A percentile compares a stretch with the other conserved stretches of the same genome.
Evolutionary conservation across 2,329 filamentous ascomycete species (phyloP).

Genomic region (Penicillium decumbens): DNA sequence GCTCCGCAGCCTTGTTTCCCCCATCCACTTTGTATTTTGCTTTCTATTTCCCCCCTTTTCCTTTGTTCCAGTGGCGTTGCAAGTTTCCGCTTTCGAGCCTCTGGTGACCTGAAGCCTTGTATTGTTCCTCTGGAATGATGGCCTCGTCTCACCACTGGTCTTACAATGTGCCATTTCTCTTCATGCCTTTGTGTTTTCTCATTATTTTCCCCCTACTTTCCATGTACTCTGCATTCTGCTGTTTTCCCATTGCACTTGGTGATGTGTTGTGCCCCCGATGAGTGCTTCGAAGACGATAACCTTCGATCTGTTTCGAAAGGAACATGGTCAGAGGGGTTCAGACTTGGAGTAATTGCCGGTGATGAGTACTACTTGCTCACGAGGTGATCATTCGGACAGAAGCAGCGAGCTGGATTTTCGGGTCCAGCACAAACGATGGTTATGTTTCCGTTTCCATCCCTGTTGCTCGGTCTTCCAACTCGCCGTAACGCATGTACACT

Average conservation of each 20-base stretch:
- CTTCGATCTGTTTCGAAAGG: background rate
- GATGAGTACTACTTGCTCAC: no score
- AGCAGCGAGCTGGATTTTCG: background rate
- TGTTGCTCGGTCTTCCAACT: background rate
- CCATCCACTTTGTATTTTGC: constrained; percentile 7
- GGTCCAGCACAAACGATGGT: background rate
- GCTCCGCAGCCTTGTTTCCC: constrained; percentile 1
- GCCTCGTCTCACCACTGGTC: background rate
- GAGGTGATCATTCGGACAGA: background rate
- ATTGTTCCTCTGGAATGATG: background rate
- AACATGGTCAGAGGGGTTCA: background rate
- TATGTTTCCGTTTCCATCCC: background rate
- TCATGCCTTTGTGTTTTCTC: constrained; percentile 16
- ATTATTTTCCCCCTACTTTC: constrained; percentile 8
- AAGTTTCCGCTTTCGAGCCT: background rate
- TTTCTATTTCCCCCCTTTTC: background rate
- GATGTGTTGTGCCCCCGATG: constrained; percentile 1
- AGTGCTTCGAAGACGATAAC: background rate
- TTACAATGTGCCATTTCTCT: constrained; percentile 1
- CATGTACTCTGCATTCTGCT: constrained; percentile 11
- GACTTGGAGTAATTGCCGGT: background rate
- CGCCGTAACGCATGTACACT: background rate
- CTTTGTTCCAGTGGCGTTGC: background rate
- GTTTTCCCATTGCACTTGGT: constrained; percentile 1
- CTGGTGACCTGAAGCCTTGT: background rate